Evolutionary conservation across 805 yeast genomes (phyloP), one percentile per base, ranked within the genome.

Genomic region (Jamesozyma hellenica): DNA sequence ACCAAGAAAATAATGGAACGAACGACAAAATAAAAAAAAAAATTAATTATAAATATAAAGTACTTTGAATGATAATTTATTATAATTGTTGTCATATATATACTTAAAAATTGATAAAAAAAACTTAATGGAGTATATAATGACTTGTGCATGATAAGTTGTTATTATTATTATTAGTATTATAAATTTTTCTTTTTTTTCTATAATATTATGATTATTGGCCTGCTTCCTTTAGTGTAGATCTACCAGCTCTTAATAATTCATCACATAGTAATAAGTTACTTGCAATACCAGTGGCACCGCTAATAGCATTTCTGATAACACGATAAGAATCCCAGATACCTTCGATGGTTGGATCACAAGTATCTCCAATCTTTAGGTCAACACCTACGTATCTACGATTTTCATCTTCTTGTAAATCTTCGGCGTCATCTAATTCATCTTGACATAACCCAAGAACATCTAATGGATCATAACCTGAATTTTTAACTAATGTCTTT

Each of bases 241-340:
- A 85, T 52, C 94, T 77, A 36, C 99, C 99, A 2, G 99, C 99
- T 67, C 90, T 87, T 56, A 92, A 72, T 49, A 92, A 71, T 66
- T 92, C 98, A 66, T 92, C 99, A 69, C 98, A 92, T 46, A 92
- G 70, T 49, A 92, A 72, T 53, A 92, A 67, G 60, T 92, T 92
- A 47, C 92, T 79, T 1, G 98, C 90, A 54, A 92, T 92, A 39
- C 96, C 95, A 1, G 94, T 82, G 29, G 97, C 95, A 34, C 94
- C 79, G 37, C 87, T 77, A 39, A 92, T 70, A 9, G 95, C 95
- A 60, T 92, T 92, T 67, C 98, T 78, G 44, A 92, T 67, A 30
- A 92, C 98, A 49, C 98, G 72, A 68, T 75, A 92, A 19, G 95
- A 83, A 64, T 92, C 99, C 94, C 96, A 92, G 42, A 92, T 77